Conservation (phyloP, 2,329 filamentous ascomycete genomes). For the Thielaviopsis ethacetica region DNA sequence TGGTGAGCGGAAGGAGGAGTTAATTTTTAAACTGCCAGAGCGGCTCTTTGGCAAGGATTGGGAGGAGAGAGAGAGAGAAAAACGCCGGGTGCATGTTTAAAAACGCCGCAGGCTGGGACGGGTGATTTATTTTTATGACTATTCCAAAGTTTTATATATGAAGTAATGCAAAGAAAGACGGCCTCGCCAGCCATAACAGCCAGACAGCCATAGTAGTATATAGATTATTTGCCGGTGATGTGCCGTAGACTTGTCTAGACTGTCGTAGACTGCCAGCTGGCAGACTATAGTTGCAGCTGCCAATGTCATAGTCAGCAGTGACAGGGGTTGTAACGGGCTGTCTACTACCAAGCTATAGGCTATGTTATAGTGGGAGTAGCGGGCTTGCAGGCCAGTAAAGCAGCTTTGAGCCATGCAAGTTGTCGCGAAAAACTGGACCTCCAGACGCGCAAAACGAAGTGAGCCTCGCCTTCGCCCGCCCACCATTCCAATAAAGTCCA, state of each 20-base stretch:
- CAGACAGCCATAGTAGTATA: background rate
- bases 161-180: constrained; percentile 11
- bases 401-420: background rate
- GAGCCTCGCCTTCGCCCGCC: background rate
- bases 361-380: background rate
- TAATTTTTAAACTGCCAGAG: background rate
- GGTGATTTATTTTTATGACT: constrained; percentile 11
- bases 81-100: constrained; percentile 2
- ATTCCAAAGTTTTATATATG: constrained; percentile 8
- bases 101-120: constrained; percentile 5
- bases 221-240: background rate
- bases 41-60: background rate
- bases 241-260: background rate
- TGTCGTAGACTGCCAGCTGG: background rate
- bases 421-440: background rate
- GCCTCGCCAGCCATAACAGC: background rate
- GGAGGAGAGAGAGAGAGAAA: constrained; percentile 3
- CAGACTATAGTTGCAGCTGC: background rate
- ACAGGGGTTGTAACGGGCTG: too few relatives aligned
- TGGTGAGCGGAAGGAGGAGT: background rate
- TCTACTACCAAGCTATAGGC: too few relatives aligned
- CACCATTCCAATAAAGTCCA: background rate
- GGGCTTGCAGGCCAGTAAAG: background rate
- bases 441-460: background rate
- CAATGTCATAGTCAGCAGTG: background rate